These are phyloP conservation scores for Phaeotremella fagi DNA, from an alignment of 768 basidiomycete genomes.

Conservation along the genomic window DNA sequence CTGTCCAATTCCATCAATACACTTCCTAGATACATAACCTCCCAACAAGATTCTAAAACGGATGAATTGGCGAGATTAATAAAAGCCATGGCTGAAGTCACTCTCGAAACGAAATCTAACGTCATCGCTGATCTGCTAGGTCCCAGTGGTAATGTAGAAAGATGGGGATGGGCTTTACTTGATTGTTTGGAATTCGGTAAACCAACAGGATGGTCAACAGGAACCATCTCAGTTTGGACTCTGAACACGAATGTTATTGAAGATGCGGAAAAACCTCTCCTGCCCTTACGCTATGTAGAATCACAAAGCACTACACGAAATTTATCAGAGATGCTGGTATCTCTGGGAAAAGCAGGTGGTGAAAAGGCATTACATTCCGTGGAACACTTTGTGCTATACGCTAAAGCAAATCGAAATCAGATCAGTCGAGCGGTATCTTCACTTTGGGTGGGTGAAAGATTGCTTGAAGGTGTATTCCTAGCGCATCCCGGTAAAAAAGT, in stretches of 20 bases:
- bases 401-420: conserved; percentile 54
- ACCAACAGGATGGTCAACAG: conserved; percentile 31
- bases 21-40: conserved; percentile 66
- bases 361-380: conserved; percentile 64
- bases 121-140: conserved; percentile 59
- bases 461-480: conserved; percentile 66
- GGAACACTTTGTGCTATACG: conserved; percentile 71
- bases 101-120: conserved; percentile 20
- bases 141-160: conserved; percentile 75
- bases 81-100: conserved; percentile 63
- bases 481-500: conserved; percentile 52
- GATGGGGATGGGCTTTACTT: conserved; percentile 85
- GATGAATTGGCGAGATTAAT: conserved; percentile 65
- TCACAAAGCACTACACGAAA: conserved; percentile 49
- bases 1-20: conserved; percentile 63
- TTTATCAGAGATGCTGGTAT: conserved; percentile 67
- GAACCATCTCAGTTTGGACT: conserved; percentile 13
- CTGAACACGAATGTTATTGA: background rate
- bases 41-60: conserved; percentile 69
- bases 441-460: conserved; percentile 73
- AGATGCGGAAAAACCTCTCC: conserved; percentile 12
- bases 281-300: conserved; percentile 40
- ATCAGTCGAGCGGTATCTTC: conserved; percentile 56
- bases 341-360: conserved; percentile 65
- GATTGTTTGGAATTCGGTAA: conserved; percentile 74